Evolutionary conservation across 441 rosid species (phyloP).

Genomic region (Erodium moschatum): DNA sequence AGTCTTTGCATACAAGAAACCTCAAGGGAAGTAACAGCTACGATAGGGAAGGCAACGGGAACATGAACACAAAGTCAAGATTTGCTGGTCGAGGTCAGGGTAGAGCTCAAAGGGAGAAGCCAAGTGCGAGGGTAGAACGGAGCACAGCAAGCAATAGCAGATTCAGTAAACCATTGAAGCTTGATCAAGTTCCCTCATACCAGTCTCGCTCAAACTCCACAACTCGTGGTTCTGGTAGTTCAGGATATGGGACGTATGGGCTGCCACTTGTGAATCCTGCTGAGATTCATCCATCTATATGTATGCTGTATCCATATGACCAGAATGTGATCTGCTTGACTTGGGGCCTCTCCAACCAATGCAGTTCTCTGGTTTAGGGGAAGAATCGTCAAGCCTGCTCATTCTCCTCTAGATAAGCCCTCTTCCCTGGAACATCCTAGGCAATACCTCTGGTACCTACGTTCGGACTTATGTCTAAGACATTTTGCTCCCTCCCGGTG

Average conservation of each 20-base stretch:
- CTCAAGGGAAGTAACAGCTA: conserved; percentile 12
- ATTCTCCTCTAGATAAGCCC: conserved; percentile 71
- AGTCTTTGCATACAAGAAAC: conserved; percentile 7
- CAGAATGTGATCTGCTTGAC: conserved; percentile 59
- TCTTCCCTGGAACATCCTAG: conserved; percentile 57
- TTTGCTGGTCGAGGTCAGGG: conserved; percentile 9
- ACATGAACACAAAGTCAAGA: conserved; percentile 17
- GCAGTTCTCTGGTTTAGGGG: conserved; percentile 38
- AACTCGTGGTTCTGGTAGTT: not conserved
- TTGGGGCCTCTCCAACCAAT: conserved; percentile 55
- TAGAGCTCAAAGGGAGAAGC: conserved; percentile 13
- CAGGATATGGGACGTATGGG: conserved; percentile 11
- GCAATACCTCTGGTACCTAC: conserved; percentile 39
- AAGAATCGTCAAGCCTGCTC: conserved; percentile 40
- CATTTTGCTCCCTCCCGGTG: too few relatives aligned
- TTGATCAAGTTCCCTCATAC: conserved; percentile 9
- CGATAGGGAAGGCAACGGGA: conserved; percentile 16
- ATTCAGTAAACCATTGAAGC: conserved; percentile 8
- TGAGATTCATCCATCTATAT: conserved; percentile 50
- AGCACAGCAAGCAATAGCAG: conserved; percentile 7
- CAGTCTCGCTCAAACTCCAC: conserved; percentile 6
- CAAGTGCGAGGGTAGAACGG: conserved; percentile 14
- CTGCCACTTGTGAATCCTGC: conserved; percentile 47
- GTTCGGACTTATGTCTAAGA: too few relatives aligned
- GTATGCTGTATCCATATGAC: conserved; percentile 48